These are phyloP conservation scores for Candida jianshihensis DNA, from an alignment of 805 yeast genomes.

Conservation along the genomic window DNA sequence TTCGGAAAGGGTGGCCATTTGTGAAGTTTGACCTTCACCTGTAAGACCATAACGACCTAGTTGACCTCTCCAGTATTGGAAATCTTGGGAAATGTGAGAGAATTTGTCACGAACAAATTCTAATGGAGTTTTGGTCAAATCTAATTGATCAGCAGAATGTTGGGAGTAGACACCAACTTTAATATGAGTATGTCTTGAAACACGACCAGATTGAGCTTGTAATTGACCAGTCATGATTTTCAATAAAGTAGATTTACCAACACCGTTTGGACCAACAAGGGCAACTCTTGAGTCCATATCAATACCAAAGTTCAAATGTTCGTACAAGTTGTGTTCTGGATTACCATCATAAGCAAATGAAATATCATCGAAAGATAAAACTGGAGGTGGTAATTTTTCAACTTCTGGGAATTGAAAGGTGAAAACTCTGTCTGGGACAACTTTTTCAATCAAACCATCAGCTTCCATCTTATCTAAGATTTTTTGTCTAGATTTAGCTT, in stretches of 20 bases:
- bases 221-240: slow-evolving; percentile 95
- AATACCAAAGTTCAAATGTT: slow-evolving; percentile 90
- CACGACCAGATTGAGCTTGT: slow-evolving; percentile 88
- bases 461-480: slow-evolving; percentile 99
- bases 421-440: slow-evolving; percentile 87
- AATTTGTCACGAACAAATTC: slow-evolving; percentile 96
- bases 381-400: slow-evolving; percentile 98
- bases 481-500: slow-evolving; percentile 99
- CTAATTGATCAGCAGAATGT: slow-evolving; percentile 98
- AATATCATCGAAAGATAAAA: slow-evolving; percentile 90
- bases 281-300: slow-evolving; percentile 99
- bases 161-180: slow-evolving; percentile 98
- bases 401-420: slow-evolving; percentile 91
- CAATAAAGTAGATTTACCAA: slow-evolving; percentile 93
- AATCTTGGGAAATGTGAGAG: slow-evolving; percentile 87
- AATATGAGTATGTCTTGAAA: slow-evolving; percentile 93
- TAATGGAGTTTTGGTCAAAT: slow-evolving; percentile 87
- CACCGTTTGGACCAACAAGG: slow-evolving; percentile 98
- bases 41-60: slow-evolving; percentile 97
- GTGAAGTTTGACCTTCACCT: slow-evolving; percentile 97
- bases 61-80: slow-evolving; percentile 98
- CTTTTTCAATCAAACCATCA: slow-evolving; percentile 92
- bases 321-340: slow-evolving; percentile 81
- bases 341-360: slow-evolving; percentile 85
- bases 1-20: slow-evolving; percentile 97